A percentile compares a stretch with the other conserved stretches of the same genome.
Conservation (phyloP, 2,329 filamentous ascomycete species). For the Gnomoniopsis smithogilvyi region DNA sequence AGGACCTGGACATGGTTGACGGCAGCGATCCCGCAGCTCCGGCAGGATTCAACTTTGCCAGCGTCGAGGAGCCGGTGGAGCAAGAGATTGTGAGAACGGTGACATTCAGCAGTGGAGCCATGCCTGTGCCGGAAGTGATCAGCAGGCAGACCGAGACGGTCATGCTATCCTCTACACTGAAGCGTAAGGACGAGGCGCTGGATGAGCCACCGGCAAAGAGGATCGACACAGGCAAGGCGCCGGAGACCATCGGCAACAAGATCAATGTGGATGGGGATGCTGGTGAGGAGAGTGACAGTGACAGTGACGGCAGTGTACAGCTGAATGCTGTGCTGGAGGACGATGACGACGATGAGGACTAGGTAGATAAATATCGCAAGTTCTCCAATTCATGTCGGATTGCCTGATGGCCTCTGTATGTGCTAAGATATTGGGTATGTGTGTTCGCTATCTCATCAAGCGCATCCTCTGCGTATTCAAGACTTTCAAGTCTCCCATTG, state of each 20-base stretch:
- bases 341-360: slow-evolving; percentile 41
- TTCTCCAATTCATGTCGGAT: neutral
- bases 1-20: slow-evolving; percentile 22
- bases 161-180: slow-evolving; percentile 27
- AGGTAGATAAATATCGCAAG: slow-evolving; percentile 20
- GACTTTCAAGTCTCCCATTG: neutral
- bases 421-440: neutral
- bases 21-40: slow-evolving; percentile 4
- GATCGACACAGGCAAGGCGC: slow-evolving; percentile 20
- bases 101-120: neutral
- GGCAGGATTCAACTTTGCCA: slow-evolving; percentile 10
- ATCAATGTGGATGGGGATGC: slow-evolving; percentile 20
- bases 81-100: slow-evolving; percentile 1
- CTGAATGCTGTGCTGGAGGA: slow-evolving; percentile 59
- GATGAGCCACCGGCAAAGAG: slow-evolving; percentile 27
- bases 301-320: slow-evolving; percentile 52
- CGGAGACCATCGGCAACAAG: slow-evolving; percentile 12
- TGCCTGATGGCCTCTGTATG: no score
- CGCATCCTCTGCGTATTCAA: neutral
- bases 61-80: neutral
- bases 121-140: neutral
- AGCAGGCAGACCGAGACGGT: slow-evolving; percentile 6
- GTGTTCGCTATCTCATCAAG: neutral
- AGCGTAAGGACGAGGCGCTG: slow-evolving; percentile 42
- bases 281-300: slow-evolving; percentile 41